Evolutionary conservation across 768 basidiomycete species (phyloP).

Genomic region (Collybia mongolica): DNA sequence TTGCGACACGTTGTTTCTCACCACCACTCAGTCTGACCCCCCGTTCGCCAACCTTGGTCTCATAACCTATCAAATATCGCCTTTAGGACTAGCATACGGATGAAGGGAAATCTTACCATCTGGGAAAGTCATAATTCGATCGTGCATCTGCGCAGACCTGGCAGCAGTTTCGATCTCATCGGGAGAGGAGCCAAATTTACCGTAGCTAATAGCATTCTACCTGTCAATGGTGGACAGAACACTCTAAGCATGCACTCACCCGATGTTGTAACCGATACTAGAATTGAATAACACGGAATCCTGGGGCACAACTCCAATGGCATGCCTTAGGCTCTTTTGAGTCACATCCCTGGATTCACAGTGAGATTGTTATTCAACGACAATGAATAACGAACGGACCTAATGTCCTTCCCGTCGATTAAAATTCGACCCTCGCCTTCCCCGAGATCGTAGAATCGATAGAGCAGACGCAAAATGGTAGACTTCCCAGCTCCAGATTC

Average conservation of each 20-base stretch:
- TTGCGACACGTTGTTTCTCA: conserved; percentile 87
- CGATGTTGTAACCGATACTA: conserved; percentile 72
- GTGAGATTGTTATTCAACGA: background rate
- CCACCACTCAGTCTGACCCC: conserved; percentile 85
- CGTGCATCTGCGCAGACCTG: conserved; percentile 84
- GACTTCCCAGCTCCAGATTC: conserved; percentile 83
- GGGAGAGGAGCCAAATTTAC: conserved; percentile 64
- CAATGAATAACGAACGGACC: conserved; percentile 21
- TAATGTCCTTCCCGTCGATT: conserved; percentile 85
- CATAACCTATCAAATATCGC: conserved; percentile 45
- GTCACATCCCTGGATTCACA: conserved; percentile 65
- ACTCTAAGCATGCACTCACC: conserved; percentile 38
- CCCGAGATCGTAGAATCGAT: conserved; percentile 88
- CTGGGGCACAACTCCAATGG: conserved; percentile 91
- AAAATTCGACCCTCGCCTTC: conserved; percentile 78
- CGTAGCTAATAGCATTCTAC: conserved; percentile 47
- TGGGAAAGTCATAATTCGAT: conserved; percentile 79
- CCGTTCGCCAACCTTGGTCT: conserved; percentile 88
- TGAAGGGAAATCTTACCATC: conserved; percentile 41
- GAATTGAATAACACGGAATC: conserved; percentile 75
- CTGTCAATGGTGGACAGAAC: background rate
- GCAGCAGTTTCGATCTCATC: conserved; percentile 83
- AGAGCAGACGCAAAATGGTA: conserved; percentile 83
- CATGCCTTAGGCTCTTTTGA: conserved; percentile 71
- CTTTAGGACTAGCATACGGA: conserved; percentile 1